Conservation (phyloP, 176 grass and related monocot species). For the Eleusine coracana region DNA sequence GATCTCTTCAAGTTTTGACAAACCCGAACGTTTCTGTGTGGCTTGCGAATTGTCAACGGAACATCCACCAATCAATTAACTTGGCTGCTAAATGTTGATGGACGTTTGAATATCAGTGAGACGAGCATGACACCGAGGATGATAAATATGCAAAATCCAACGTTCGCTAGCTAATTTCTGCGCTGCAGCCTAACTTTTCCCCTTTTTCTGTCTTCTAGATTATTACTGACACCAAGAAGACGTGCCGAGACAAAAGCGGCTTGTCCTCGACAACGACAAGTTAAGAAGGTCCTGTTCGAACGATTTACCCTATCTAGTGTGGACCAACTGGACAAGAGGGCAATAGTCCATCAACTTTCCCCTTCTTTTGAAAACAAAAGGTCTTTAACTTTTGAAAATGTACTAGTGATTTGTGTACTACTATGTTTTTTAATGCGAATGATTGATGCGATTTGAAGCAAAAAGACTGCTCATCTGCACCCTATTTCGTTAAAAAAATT, state of each 20-base stretch:
- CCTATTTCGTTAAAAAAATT: neutral
- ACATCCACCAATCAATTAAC: no score
- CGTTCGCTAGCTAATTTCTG: neutral
- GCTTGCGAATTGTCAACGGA: no score
- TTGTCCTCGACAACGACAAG: constrained; percentile 3
- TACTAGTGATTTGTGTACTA: neutral
- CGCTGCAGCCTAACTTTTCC: neutral
- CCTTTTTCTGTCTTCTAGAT: neutral
- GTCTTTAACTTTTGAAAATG: neutral
- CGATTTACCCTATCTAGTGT: neutral
- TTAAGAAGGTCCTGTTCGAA: neutral
- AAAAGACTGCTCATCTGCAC: neutral
- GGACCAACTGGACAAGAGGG: constrained; percentile 2
- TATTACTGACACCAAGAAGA: neutral
- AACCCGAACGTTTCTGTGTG: no score
- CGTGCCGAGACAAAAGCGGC: constrained; percentile 27
- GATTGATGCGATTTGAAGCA: constrained; percentile 29
- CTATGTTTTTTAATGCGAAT: neutral
- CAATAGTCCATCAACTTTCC: neutral
- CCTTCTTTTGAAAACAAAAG: neutral
- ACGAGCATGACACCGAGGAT: neutral
- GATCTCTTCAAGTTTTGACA: neutral
- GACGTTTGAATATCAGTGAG: neutral
- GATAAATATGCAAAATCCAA: neutral
- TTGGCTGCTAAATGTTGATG: no score